Evolutionary conservation across 2,329 filamentous ascomycete species (phyloP).

Genomic region (Arthrobotrys pseudoclavata): DNA sequence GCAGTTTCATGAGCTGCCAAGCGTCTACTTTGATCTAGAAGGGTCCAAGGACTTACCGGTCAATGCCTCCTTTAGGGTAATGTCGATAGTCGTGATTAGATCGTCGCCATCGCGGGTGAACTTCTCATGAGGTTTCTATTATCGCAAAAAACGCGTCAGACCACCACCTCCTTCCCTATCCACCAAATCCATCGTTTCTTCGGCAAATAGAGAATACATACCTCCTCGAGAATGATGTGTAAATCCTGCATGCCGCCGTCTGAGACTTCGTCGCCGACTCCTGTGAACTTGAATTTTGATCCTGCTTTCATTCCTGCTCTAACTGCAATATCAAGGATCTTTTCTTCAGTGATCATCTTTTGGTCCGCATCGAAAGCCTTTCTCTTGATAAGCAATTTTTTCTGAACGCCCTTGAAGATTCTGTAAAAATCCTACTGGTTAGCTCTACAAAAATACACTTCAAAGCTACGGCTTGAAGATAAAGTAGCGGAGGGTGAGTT

Average conservation of each 20-base stretch:
- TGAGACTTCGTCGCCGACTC: constrained; percentile 91
- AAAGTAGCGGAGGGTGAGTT: not conserved
- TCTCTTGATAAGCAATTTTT: constrained; percentile 98
- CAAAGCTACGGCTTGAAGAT: constrained; percentile 17
- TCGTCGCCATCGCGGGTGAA: constrained; percentile 92
- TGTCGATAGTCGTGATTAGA: constrained; percentile 80
- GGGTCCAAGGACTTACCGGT: constrained; percentile 70
- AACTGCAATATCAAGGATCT: constrained; percentile 93
- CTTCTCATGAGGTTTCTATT: constrained; percentile 84
- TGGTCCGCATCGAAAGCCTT: constrained; percentile 90
- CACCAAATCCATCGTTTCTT: not conserved
- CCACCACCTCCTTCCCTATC: not conserved
- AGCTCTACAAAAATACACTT: constrained; percentile 5
- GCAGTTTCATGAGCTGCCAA: not conserved
- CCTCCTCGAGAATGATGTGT: constrained; percentile 94
- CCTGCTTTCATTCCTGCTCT: constrained; percentile 96
- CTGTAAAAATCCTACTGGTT: constrained; percentile 34
- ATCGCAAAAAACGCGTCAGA: constrained; percentile 13
- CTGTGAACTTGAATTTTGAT: constrained; percentile 97
- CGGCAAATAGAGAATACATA: constrained; percentile 68
- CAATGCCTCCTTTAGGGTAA: constrained; percentile 91
- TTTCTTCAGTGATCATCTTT: constrained; percentile 87
- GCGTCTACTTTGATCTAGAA: not conserved
- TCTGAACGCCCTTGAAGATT: constrained; percentile 84
- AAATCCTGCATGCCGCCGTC: constrained; percentile 96